Evolutionary conservation across 2,329 filamentous ascomycete genomes (phyloP).

Genomic region (Tolypocladium ophioglossoides): DNA sequence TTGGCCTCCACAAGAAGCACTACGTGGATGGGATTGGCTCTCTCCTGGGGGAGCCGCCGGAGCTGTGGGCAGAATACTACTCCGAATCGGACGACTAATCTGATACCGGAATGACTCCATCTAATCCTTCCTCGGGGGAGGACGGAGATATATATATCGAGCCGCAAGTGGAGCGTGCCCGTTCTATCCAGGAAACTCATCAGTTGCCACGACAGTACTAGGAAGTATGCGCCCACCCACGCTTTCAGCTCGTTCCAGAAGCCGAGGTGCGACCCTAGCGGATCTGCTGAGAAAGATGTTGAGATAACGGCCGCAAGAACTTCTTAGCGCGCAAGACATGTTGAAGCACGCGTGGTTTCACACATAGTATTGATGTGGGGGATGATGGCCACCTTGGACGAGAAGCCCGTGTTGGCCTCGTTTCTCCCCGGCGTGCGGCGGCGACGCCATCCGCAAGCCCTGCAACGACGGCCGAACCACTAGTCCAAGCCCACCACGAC

Average conservation of each 20-base stretch:
- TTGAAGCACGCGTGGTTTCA: slow-evolving; percentile 3
- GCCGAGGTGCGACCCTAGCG: background rate
- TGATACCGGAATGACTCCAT: background rate
- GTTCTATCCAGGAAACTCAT: background rate
- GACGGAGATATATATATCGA: background rate
- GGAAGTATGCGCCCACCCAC: background rate
- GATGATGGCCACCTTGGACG: slow-evolving; percentile 18
- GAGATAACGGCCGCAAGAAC: background rate
- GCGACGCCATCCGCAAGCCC: slow-evolving; percentile 20
- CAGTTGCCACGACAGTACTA: background rate
- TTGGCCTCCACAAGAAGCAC: background rate
- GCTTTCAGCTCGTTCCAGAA: background rate
- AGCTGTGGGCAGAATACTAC: background rate
- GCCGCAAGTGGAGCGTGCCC: background rate
- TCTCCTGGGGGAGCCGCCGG: background rate
- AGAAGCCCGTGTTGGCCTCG: slow-evolving; percentile 16
- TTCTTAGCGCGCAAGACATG: slow-evolving; percentile 7
- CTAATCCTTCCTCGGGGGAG: background rate
- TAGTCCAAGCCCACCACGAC: slow-evolving; percentile 15
- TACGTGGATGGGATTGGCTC: background rate
- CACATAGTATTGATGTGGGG: background rate
- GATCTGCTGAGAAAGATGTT: background rate
- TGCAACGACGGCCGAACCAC: slow-evolving; percentile 15
- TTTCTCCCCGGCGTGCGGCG: slow-evolving; percentile 23
- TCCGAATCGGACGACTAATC: too few relatives aligned